Evolutionary conservation across 441 rosid species (phyloP).

Genomic region (Dalechampia spathulata): DNA sequence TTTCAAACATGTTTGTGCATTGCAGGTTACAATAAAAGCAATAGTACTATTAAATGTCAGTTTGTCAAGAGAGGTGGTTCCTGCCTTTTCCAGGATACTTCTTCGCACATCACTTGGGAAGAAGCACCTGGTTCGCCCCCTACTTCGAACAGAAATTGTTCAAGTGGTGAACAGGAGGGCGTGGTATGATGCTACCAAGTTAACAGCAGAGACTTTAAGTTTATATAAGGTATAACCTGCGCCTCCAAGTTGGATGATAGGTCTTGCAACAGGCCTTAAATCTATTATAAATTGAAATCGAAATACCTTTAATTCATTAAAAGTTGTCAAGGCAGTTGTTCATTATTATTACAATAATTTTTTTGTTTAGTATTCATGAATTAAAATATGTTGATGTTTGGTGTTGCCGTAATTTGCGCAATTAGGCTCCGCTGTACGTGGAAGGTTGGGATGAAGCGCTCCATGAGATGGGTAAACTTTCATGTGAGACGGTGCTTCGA

Average conservation of each 20-base stretch:
- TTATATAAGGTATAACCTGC: constrained; percentile 78
- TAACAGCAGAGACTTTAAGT: constrained; percentile 75
- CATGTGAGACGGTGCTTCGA: constrained; percentile 73
- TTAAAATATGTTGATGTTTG: constrained; percentile 1
- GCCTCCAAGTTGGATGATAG: too few relatives aligned
- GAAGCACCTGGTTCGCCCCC: constrained; percentile 88
- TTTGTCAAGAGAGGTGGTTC: constrained; percentile 90
- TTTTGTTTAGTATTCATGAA: too few relatives aligned
- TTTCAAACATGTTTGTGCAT: constrained; percentile 1
- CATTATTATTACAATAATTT: too few relatives aligned
- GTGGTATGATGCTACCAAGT: constrained; percentile 85
- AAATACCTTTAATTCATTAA: too few relatives aligned
- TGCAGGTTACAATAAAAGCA: constrained; percentile 56
- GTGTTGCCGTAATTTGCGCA: constrained; percentile 2
- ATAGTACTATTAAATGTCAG: constrained; percentile 73
- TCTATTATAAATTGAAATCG: too few relatives aligned
- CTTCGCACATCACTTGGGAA: constrained; percentile 84
- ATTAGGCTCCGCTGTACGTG: constrained; percentile 71
- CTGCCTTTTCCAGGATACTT: constrained; percentile 87
- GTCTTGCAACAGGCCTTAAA: too few relatives aligned
- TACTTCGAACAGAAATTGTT: constrained; percentile 81
- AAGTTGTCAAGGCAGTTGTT: too few relatives aligned
- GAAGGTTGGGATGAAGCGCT: constrained; percentile 99
- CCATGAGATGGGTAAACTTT: constrained; percentile 85
- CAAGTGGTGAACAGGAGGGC: constrained; percentile 93